Base-by-base conservation (phyloP, 2,329 filamentous ascomycete species). In the Trichoderma semiorbis region DNA sequence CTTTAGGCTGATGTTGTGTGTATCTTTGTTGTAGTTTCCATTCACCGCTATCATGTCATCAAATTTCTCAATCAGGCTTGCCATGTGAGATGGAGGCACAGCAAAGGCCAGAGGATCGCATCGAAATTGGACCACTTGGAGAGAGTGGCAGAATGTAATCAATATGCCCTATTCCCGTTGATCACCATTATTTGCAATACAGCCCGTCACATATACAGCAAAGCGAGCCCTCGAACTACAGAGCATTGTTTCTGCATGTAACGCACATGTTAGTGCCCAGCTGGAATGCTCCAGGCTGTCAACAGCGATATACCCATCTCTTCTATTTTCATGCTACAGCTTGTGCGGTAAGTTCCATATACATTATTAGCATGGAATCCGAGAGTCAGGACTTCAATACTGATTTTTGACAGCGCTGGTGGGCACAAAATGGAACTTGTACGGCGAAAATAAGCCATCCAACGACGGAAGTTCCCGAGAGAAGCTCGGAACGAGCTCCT, bases 91-190 rank as follows among this genome's bases (percentile, higher is more conserved):
- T 43, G 39, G 3, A 43, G 7, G 16, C 18, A 4, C 39, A 10
- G 39, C 39, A 4, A 18, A n/a, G 7, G 7, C 34, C 14, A 7
- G 14, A 36, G 16, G 34, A 36, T 16, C 14, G 10, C 39, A 18
- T 39, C 1, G 7, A n/a, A n/a, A n/a, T n/a, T 1, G 36, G 7
- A 39, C 1, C 2, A 0, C 36, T 18, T 18, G 36, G 1, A 39
- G 36, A 18, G 3, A 18, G 7, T n/a, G 18, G 0, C 1, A 8
- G 36, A 43, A 8, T 43, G 36, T n/a, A 18, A 43, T 18, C 36
- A 3, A 7, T n/a, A 43, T 7, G 36, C 3, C 7, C 7, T 43
- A 43, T 43, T 18, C 36, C 36, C 1, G 7, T n/a, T 18, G 7
- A 43, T 7, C 1, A 43, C 39, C 16, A 43, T 0, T 3, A 39